Evolutionary conservation across 139 green algal species (phyloP).

Genomic region (Penium margaritaceum): DNA sequence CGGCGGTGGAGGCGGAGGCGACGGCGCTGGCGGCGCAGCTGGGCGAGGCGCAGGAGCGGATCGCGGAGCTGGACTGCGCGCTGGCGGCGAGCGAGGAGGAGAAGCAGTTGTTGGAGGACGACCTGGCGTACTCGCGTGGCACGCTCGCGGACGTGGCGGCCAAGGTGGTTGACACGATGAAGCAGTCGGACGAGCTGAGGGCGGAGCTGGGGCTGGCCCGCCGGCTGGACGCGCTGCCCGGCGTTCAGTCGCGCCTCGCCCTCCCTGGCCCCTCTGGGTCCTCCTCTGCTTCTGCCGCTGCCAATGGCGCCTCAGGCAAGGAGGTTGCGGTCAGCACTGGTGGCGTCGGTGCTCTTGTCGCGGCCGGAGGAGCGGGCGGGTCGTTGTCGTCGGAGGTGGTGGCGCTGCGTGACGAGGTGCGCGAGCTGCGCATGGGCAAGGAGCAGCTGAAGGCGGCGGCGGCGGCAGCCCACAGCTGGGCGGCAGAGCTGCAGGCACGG

Average conservation of each 20-base stretch:
- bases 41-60: neutral
- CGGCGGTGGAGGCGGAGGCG: conserved; percentile 11
- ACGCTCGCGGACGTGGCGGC: neutral
- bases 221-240: too few relatives aligned
- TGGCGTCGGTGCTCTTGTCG: neutral
- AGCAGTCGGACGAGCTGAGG: conserved; percentile 16
- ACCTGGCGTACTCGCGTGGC: neutral
- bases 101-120: conserved; percentile 17
- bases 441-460: neutral
- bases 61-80: neutral
- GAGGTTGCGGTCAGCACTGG: neutral
- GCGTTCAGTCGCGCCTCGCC: too few relatives aligned
- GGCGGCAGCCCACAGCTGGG: neutral
- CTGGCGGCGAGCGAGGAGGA: neutral
- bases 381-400: too few relatives aligned
- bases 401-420: neutral
- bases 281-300: too few relatives aligned
- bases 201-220: too few relatives aligned
- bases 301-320: too few relatives aligned
- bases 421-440: neutral
- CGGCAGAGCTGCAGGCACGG: neutral
- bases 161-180: conserved; percentile 11
- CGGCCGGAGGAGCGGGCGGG: too few relatives aligned
- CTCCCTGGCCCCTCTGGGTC: too few relatives aligned
- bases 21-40: neutral